Evolutionary conservation across 192 early-diverging fungal genomes (phyloP), one percentile per base, ranked within the genome.

Genomic region (Coemansia sp.): DNA sequence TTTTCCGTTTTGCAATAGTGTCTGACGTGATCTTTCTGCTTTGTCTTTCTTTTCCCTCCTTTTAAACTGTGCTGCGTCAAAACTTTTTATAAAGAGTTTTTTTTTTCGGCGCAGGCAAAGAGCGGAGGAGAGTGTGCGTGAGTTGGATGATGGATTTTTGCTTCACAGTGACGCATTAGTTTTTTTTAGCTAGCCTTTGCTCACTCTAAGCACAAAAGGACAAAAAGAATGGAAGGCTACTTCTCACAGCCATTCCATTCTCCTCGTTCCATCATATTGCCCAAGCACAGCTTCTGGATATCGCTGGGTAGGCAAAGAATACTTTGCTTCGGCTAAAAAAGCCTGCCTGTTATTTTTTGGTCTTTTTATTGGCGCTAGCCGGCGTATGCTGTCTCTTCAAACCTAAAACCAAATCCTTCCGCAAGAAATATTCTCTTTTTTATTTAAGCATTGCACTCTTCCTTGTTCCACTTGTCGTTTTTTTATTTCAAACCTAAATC

Each of bases 11-110:
- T 45, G 42, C 42, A 45, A 45, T 45, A 45, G 42, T 45, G 42
- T 45, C 42, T 45, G 42, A 45, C 42, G 42, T 45, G 42, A 45
- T 45, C 42, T 45, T 45, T 45, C 42, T 45, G 42, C 42, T 45
- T 45, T 45, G 42, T 11, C 42, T 7, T 45, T 38, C n/a, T n/a
- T 38, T 45, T 45, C 42, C 12, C 16, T 11, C 42, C 12, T 11
- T 45, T 3, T 16, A 45, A 45, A 11, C 12, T 45, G 42, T 14
- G 42, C 42, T 45, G 42, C 42, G 42, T 45, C 42, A 7, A 45
- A 45, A 14, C 42, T 11, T 45, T 45, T 45, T 45, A 36, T 45
- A 45, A 12, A 45, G 16, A 45, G 42, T 16, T 2, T 45, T 45
- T 45, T 45, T 11, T 45, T 45, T 45, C 12, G 10, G 5, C 42